A percentile compares a stretch with the other conserved stretches of the same genome.
phyloP scores from a whole-genome alignment of 2,329 filamentous ascomycete genomes.

The Tolypocladium cylindrosporum region DNA sequence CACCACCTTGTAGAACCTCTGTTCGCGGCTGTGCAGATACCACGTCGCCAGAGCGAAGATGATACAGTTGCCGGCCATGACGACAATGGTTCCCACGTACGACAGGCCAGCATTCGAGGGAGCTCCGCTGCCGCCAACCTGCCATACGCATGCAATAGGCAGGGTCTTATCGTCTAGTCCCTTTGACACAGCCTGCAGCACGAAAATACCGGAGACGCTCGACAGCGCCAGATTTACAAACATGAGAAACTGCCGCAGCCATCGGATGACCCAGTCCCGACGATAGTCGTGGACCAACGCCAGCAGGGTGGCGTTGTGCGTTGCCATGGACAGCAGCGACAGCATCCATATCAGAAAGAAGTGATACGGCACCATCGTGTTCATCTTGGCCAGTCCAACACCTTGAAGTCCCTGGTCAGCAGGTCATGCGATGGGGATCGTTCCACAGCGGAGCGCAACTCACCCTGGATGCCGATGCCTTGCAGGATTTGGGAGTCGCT shows the following conservation, averaged over 20 bases:
- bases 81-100: conserved; percentile 49
- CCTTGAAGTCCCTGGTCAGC: conserved; percentile 5
- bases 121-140: conserved; percentile 24
- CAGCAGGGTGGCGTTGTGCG: conserved; percentile 55
- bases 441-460: conserved; percentile 1
- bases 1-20: conserved; percentile 43
- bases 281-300: conserved; percentile 56
- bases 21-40: conserved; percentile 50
- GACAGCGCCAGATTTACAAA: conserved; percentile 52
- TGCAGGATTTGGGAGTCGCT: conserved; percentile 61
- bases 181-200: conserved; percentile 43
- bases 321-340: conserved; percentile 52
- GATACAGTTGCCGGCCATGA: conserved; percentile 47
- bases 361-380: conserved; percentile 53
- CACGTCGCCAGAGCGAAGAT: conserved; percentile 52
- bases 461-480: conserved; percentile 55
- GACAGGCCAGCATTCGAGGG: conserved; percentile 34
- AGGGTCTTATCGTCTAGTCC: conserved; percentile 40
- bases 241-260: conserved; percentile 57
- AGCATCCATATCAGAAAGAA: conserved; percentile 65
- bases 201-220: conserved; percentile 44
- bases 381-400: conserved; percentile 50
- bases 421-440: not conserved
- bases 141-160: conserved; percentile 53
- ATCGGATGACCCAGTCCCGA: conserved; percentile 55